Conservation (phyloP, 2,329 filamentous ascomycete species). For the Aspergillus ruber region DNA sequence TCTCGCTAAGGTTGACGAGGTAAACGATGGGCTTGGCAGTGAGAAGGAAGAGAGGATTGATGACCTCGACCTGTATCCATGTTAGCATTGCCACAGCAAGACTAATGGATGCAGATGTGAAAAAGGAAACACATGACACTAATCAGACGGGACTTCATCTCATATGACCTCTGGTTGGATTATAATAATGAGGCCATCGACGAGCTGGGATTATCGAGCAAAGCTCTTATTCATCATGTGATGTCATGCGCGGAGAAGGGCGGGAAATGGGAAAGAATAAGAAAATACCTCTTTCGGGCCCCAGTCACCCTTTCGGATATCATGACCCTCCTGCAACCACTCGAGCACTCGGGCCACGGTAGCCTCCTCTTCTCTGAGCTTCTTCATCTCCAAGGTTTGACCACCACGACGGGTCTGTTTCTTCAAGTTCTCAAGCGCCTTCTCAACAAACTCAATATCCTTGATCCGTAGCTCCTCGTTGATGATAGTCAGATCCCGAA, state of each 20-base stretch:
- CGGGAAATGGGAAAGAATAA: slow-evolving; percentile 6
- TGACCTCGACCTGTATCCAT: slow-evolving; percentile 73
- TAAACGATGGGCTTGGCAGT: slow-evolving; percentile 96
- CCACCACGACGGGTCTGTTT: slow-evolving; percentile 95
- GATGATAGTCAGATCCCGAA: slow-evolving; percentile 92
- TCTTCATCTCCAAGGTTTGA: slow-evolving; percentile 96
- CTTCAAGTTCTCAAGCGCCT: slow-evolving; percentile 81
- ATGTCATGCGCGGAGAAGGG: slow-evolving; percentile 22
- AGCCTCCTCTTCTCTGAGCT: slow-evolving; percentile 87
- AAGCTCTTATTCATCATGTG: slow-evolving; percentile 98
- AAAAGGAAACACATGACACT: slow-evolving; percentile 6
- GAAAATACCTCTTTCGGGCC: slow-evolving; percentile 77
- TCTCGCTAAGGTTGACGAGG: slow-evolving; percentile 94
- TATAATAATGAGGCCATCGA: slow-evolving; percentile 69
- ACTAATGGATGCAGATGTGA: slow-evolving; percentile 10
- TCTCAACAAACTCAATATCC: slow-evolving; percentile 97
- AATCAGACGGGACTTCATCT: slow-evolving; percentile 78
- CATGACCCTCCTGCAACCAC: slow-evolving; percentile 80
- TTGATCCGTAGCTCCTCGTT: slow-evolving; percentile 94
- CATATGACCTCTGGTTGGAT: slow-evolving; percentile 72
- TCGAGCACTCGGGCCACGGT: slow-evolving; percentile 85
- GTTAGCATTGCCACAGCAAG: slow-evolving; percentile 12
- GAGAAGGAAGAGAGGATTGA: slow-evolving; percentile 92
- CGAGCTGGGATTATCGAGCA: slow-evolving; percentile 99
- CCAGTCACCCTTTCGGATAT: slow-evolving; percentile 89